phyloP scores from a whole-genome alignment of 2,329 filamentous ascomycete species.

The Cadophora malorum region DNA sequence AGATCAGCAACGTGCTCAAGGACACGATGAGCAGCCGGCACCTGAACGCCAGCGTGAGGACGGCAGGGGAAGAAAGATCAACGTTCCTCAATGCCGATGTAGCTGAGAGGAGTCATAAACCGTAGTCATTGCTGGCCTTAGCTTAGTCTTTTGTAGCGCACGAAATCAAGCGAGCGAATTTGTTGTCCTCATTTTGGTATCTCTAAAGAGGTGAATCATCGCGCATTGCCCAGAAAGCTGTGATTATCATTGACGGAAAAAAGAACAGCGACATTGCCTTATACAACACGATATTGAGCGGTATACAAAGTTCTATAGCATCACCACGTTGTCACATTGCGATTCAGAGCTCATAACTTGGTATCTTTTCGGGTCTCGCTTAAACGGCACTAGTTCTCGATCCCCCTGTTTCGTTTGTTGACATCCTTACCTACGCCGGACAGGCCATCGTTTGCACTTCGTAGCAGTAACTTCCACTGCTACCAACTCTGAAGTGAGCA shows the following conservation, averaged over 20 bases:
- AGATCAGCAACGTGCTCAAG: background rate
- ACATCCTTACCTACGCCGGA: background rate
- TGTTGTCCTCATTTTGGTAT: background rate
- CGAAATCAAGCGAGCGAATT: background rate
- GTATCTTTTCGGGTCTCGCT: too few species aligned
- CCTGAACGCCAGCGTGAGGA: background rate
- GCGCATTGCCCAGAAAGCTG: background rate
- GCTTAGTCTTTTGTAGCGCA: background rate
- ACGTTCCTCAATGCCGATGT: background rate
- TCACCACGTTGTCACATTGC: too few species aligned
- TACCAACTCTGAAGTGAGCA: too few species aligned
- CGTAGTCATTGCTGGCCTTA: background rate
- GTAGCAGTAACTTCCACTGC: too few species aligned
- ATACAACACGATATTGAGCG: too few species aligned
- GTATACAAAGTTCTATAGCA: too few species aligned
- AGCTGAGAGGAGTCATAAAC: background rate
- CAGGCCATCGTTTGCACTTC: background rate
- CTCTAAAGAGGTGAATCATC: background rate
- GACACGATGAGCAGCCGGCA: background rate
- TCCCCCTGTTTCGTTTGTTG: background rate
- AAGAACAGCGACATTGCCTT: too few species aligned
- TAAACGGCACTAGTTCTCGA: too few species aligned
- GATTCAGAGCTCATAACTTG: too few species aligned
- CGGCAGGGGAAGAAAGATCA: background rate
- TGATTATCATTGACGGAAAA: too few species aligned